Conservation (phyloP, 441 rosid species). For the Gossypium laxum region DNA sequence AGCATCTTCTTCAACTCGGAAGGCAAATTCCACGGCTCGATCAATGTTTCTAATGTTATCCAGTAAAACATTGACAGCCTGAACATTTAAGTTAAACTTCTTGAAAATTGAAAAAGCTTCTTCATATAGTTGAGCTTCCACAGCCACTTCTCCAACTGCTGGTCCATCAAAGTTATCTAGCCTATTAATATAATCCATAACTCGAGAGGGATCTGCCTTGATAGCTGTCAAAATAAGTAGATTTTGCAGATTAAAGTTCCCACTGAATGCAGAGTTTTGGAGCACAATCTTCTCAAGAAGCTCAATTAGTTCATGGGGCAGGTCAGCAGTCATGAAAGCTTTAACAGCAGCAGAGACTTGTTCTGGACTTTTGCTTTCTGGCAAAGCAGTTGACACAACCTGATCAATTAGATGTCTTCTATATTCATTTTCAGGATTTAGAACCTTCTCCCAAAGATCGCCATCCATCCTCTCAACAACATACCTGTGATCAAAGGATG, state of each 20-base stretch:
- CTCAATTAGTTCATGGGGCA: slow-evolving; percentile 96
- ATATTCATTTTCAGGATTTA: slow-evolving; percentile 76
- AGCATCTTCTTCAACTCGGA: slow-evolving; percentile 92
- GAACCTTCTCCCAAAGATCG: slow-evolving; percentile 97
- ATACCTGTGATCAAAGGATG: slow-evolving; percentile 43
- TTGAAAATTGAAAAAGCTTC: slow-evolving; percentile 94
- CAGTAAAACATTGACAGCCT: slow-evolving; percentile 78
- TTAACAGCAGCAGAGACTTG: slow-evolving; percentile 99
- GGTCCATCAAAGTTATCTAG: slow-evolving; percentile 99
- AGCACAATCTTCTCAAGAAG: slow-evolving; percentile 99
- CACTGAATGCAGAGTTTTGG: slow-evolving; percentile 99
- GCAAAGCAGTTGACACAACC: slow-evolving; percentile 97
- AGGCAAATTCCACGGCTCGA: slow-evolving; percentile 94
- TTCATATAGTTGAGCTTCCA: slow-evolving; percentile 75
- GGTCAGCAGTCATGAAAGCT: slow-evolving; percentile 99
- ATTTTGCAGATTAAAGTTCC: slow-evolving; percentile 92
- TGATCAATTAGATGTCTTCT: slow-evolving; percentile 97
- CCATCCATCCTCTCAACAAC: slow-evolving; percentile 98
- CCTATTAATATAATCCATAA: slow-evolving; percentile 95
- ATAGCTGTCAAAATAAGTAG: slow-evolving; percentile 92
- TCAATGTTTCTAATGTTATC: slow-evolving; percentile 83
- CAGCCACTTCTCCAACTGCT: slow-evolving; percentile 96
- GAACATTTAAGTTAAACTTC: slow-evolving; percentile 94
- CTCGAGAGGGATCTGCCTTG: slow-evolving; percentile 95
- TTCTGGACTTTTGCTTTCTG: slow-evolving; percentile 98